These are phyloP conservation scores for Nicotiana rustica DNA, from an alignment of 305 asterid genomes.

Conservation along the genomic window DNA sequence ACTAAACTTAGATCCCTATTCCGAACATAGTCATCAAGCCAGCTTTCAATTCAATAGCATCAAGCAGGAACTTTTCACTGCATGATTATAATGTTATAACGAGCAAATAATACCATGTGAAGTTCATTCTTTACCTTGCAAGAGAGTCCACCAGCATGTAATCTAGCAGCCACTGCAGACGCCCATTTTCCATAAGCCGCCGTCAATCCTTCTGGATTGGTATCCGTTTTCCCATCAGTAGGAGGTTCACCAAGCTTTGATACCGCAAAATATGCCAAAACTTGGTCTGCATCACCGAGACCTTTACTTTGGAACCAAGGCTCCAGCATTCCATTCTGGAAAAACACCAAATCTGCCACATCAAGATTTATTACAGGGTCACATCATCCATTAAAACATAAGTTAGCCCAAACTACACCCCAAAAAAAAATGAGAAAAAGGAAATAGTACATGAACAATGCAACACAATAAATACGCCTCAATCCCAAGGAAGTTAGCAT, in stretches of 20 bases:
- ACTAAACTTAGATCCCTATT: not conserved
- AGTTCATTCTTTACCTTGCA: conserved; percentile 71
- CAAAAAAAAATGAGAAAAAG: not conserved
- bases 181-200: conserved; percentile 99
- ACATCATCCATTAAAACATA: conserved; percentile 27
- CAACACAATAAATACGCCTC: too few species aligned
- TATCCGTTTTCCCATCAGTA: conserved; percentile 85
- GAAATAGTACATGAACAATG: too few species aligned
- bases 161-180: conserved; percentile 80
- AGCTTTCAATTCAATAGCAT: not conserved
- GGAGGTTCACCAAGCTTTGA: conserved; percentile 95
- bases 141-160: conserved; percentile 85
- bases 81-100: not conserved
- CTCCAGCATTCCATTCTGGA: conserved; percentile 99
- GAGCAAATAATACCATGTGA: not conserved
- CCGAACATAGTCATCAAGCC: not conserved
- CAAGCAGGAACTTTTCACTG: not conserved
- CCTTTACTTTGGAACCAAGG: conserved; percentile 93
- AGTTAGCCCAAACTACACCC: not conserved
- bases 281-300: conserved; percentile 88
- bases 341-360: conserved; percentile 97
- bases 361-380: conserved; percentile 55
- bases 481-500: too few species aligned
- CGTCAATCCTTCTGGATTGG: conserved; percentile 94
- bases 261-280: conserved; percentile 94